These are phyloP conservation scores for Apocynum venetum DNA, from an alignment of 257 asterid species.

Conservation along the genomic window DNA sequence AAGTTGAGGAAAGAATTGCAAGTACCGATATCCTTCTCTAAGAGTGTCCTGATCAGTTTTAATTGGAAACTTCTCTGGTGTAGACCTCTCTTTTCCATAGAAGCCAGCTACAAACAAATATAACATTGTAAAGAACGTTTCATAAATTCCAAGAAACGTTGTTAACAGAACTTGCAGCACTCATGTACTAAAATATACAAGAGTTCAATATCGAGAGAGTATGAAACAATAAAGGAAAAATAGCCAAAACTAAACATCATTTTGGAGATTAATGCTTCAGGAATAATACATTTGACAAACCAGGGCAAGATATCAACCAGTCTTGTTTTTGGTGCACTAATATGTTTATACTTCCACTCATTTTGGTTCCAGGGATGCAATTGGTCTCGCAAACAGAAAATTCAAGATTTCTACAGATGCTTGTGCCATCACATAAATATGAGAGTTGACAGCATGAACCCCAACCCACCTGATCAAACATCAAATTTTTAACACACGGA, in stretches of 20 bases:
- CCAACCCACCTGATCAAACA: background rate
- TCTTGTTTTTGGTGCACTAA: background rate
- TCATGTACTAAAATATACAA: background rate
- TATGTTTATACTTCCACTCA: background rate
- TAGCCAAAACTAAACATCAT: background rate
- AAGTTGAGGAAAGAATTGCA: conserved; percentile 5
- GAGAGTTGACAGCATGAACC: background rate
- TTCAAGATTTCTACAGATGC: background rate
- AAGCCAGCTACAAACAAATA: conserved; percentile 48
- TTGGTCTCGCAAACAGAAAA: no score
- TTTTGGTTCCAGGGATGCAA: background rate
- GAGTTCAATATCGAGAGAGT: background rate
- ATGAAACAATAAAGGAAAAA: background rate
- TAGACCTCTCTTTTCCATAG: conserved; percentile 60
- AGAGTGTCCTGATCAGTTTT: conserved; percentile 97
- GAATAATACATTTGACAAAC: background rate
- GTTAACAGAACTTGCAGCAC: background rate
- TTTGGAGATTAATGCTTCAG: no score
- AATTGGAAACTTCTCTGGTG: conserved; percentile 53
- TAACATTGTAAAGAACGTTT: background rate
- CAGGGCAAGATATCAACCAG: background rate
- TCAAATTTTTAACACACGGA: background rate
- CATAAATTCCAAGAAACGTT: conserved; percentile 7
- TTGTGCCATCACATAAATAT: background rate
- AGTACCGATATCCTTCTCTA: conserved; percentile 92